Conservation (phyloP, 2,329 filamentous ascomycete genomes). For the Coniochaeta sp. region DNA sequence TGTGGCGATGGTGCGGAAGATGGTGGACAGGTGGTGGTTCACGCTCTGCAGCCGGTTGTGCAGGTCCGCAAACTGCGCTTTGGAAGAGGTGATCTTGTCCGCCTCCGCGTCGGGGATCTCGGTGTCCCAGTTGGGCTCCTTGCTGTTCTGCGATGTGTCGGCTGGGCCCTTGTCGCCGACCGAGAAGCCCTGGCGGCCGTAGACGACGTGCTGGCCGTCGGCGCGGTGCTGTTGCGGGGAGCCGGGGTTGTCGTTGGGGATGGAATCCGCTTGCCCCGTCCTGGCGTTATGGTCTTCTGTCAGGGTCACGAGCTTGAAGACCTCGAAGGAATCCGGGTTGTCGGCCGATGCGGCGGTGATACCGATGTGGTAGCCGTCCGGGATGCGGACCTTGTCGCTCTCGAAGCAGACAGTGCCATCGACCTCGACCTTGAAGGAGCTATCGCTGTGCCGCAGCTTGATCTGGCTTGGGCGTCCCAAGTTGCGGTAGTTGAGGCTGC, state of each 20-base stretch:
- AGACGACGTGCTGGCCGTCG: slow-evolving; percentile 12
- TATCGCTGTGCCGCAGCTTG: slow-evolving; percentile 58
- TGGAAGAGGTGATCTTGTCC: slow-evolving; percentile 39
- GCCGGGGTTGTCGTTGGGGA: slow-evolving; percentile 13
- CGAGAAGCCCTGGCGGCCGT: slow-evolving; percentile 4
- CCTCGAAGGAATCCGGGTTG: slow-evolving; percentile 87
- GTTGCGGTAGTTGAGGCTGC: slow-evolving; percentile 85
- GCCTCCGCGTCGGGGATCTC: slow-evolving; percentile 39
- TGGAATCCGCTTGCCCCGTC: slow-evolving; percentile 6
- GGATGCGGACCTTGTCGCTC: slow-evolving; percentile 70
- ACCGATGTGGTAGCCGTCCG: slow-evolving; percentile 75
- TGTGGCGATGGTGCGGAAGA: slow-evolving; percentile 49
- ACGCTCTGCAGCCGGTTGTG: slow-evolving; percentile 74
- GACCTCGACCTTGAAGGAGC: slow-evolving; percentile 67
- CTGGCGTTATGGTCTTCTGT: slow-evolving; percentile 35
- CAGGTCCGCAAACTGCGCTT: slow-evolving; percentile 71
- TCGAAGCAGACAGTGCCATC: slow-evolving; percentile 80
- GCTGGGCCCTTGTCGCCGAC: slow-evolving; percentile 2
- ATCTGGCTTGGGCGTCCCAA: slow-evolving; percentile 76
- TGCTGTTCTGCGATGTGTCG: slow-evolving; percentile 13
- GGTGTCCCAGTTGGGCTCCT: slow-evolving; percentile 28
- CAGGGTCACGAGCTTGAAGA: slow-evolving; percentile 77
- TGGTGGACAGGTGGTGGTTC: slow-evolving; percentile 58
- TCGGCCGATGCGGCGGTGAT: slow-evolving; percentile 84
- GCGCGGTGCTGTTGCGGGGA: slow-evolving; percentile 21